Evolutionary conservation across 805 yeast genomes (phyloP).

Genomic region (Blastobotrys terrestris): DNA sequence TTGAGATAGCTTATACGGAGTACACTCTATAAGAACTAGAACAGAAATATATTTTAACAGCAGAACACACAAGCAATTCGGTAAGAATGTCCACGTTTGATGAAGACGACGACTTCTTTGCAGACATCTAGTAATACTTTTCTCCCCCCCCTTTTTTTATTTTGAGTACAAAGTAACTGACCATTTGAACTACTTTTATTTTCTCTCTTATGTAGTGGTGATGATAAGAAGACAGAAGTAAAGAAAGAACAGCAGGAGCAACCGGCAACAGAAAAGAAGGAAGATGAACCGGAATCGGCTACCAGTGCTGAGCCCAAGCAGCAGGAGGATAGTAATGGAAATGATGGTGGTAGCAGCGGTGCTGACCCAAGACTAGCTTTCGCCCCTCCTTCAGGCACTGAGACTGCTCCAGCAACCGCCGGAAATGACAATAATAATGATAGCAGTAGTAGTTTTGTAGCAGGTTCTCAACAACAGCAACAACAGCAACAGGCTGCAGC

Average conservation of each 20-base stretch:
- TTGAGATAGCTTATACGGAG: neutral
- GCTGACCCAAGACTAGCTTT: slow-evolving; percentile 21
- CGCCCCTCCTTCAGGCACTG: slow-evolving; percentile 28
- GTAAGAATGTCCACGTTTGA: slow-evolving; percentile 57
- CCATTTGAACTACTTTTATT: neutral
- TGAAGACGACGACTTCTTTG: slow-evolving; percentile 92
- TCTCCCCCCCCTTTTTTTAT: slow-evolving; percentile 11
- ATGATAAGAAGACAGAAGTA: slow-evolving; percentile 21
- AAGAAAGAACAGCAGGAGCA: slow-evolving; percentile 11
- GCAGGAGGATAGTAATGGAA: slow-evolving; percentile 5
- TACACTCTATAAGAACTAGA: neutral
- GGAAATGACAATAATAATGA: neutral
- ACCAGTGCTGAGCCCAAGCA: neutral
- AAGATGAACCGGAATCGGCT: slow-evolving; percentile 7
- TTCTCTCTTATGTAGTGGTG: slow-evolving; percentile 27
- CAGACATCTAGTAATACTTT: slow-evolving; percentile 64
- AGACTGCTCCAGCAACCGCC: slow-evolving; percentile 21
- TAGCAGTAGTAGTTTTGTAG: neutral
- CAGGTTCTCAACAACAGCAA: neutral
- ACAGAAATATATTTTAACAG: neutral
- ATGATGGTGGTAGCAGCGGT: slow-evolving; percentile 7
- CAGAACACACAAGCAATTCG: neutral
- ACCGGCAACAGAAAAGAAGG: slow-evolving; percentile 30
- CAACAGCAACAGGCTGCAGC: slow-evolving; percentile 3
- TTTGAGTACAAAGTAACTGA: neutral